Conservation (phyloP, 768 basidiomycete genomes). For the Naganishia vishniacii region DNA sequence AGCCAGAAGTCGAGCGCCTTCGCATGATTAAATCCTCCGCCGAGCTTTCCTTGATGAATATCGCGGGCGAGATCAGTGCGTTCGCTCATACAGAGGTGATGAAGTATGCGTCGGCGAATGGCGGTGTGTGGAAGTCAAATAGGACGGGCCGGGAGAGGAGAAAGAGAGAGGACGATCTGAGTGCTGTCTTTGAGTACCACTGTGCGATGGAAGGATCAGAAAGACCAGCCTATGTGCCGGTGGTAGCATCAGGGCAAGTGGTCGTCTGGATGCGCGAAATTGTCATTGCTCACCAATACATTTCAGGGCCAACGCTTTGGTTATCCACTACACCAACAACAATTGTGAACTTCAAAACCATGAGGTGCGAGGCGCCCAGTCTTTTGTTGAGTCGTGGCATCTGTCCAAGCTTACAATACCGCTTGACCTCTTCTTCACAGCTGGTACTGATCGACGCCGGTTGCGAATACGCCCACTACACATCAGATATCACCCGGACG, state of each 20-base stretch:
- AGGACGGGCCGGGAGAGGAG: conserved; percentile 37
- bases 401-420: too few relatives aligned
- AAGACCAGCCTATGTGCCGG: conserved; percentile 92
- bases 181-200: conserved; percentile 83
- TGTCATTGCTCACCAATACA: background rate
- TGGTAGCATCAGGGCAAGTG: conserved; percentile 82
- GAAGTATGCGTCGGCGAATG: conserved; percentile 24
- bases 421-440: conserved; percentile 16
- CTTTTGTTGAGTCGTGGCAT: conserved; percentile 17
- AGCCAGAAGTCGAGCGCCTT: conserved; percentile 64
- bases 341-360: conserved; percentile 65
- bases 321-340: conserved; percentile 92
- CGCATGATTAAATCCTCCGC: conserved; percentile 71
- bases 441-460: conserved; percentile 79
- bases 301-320: conserved; percentile 71
- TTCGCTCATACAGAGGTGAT: conserved; percentile 74
- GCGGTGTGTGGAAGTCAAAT: background rate
- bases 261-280: too few relatives aligned
- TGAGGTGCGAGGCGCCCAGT: conserved; percentile 58
- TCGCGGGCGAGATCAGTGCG: conserved; percentile 80
- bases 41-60: conserved; percentile 73
- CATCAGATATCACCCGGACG: conserved; percentile 81
- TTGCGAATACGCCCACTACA: conserved; percentile 86
- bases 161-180: conserved; percentile 54
- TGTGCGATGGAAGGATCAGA: conserved; percentile 74